Conservation (phyloP, 176 grass and related monocot species). For the Zizania latifolia region DNA sequence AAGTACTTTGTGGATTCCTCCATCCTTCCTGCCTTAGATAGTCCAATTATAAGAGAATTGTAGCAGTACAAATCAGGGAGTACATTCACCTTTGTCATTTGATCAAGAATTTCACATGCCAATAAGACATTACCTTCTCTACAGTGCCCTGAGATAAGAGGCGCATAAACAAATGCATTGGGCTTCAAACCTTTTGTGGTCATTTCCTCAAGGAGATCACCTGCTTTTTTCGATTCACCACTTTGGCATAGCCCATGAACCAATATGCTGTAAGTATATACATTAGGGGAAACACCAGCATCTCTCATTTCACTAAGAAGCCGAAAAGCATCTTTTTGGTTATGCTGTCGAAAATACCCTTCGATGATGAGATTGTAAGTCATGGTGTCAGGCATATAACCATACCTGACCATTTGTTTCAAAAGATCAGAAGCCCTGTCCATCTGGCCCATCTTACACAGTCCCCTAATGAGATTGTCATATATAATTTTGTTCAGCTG, state of each 20-base stretch:
- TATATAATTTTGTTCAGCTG: conserved; percentile 51
- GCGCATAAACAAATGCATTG: conserved; percentile 56
- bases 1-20: conserved; percentile 54
- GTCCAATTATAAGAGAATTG: conserved; percentile 63
- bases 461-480: conserved; percentile 54
- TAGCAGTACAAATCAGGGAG: conserved; percentile 64
- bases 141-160: conserved; percentile 57
- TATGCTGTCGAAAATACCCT: conserved; percentile 35
- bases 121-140: conserved; percentile 50
- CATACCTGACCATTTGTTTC: conserved; percentile 42
- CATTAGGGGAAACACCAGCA: conserved; percentile 33
- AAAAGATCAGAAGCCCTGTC: conserved; percentile 37
- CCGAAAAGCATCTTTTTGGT: conserved; percentile 33
- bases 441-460: conserved; percentile 54
- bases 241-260: conserved; percentile 57
- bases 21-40: conserved; percentile 60
- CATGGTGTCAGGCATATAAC: conserved; percentile 41
- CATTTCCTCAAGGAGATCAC: conserved; percentile 59
- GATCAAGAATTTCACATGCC: conserved; percentile 50
- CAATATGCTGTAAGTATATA: conserved; percentile 52
- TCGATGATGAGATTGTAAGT: conserved; percentile 64
- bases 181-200: conserved; percentile 42
- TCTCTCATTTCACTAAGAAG: conserved; percentile 59
- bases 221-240: conserved; percentile 40
- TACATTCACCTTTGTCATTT: conserved; percentile 47